Evolutionary conservation across 176 grass and related monocot species (phyloP), one percentile per base, ranked within the genome.

Genomic region (Typha latifolia): DNA sequence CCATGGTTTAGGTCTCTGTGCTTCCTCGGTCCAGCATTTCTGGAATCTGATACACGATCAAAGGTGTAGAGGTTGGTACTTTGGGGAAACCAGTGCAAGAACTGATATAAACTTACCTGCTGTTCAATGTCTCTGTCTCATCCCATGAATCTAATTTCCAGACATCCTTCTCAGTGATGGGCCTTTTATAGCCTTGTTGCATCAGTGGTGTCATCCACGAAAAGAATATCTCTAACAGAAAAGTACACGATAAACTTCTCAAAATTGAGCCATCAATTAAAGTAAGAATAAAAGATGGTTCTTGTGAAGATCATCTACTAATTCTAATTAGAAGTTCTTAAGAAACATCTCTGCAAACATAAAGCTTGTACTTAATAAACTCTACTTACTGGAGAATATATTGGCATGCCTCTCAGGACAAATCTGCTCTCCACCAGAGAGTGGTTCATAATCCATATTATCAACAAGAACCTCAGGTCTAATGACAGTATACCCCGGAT

Each of bases 101-200:
- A 64, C 34, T 74, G 9, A 15, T 14, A 83, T 63, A 74, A 84
- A 37, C 72, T 66, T 89, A 97, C 94, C 83, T 82, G 72, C n/a
- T 81, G 74, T 92, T 79, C 64, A 97, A 77, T 75, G 85, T 97
- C 82, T 97, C 94, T 47, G 88, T 97, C 66, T 73, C 82, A 63
- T 97, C 94, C 94, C 94, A 97, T 57, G 55, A 62, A 74, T 97
- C 94, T 72, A 97, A 69, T 79, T 97, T 92, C 94, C 94, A 97
- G 49, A 97, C 87, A 89, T 97, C 94, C 79, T 85, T 97, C 63
- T 97, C 81, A 9, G 81, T 90, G 47, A 92, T 82, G 59, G 88
- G 85, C 72, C 63, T 86, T 73, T 52, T 92, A 68, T 73, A 97
- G 67, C 94, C 94, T 92, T 90, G 94, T 84, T 84, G 81, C 85